Evolutionary conservation across 805 yeast species (phyloP).

Genomic region (Saturnispora saitoi): DNA sequence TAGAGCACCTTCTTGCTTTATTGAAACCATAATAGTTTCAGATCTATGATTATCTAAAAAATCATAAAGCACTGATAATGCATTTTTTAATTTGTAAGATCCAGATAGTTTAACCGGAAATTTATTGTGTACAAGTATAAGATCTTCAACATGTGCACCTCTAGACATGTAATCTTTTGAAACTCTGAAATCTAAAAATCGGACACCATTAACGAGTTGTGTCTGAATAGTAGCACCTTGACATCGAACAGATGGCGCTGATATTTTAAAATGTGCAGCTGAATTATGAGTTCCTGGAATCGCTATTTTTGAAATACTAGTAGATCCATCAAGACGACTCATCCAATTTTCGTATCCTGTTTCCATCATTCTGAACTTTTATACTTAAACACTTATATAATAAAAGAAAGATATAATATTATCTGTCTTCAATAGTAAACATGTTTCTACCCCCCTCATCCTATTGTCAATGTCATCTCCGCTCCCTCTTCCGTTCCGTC

Average conservation of each 20-base stretch:
- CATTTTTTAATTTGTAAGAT: slow-evolving; percentile 43
- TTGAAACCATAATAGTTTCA: slow-evolving; percentile 57
- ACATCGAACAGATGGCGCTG: slow-evolving; percentile 71
- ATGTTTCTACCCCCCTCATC: not conserved
- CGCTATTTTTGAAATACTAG: slow-evolving; percentile 43
- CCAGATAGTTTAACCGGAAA: slow-evolving; percentile 62
- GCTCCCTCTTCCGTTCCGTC: not conserved
- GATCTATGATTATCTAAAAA: slow-evolving; percentile 44
- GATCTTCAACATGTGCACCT: slow-evolving; percentile 37
- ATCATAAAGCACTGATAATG: slow-evolving; percentile 48
- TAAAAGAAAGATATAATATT: not conserved
- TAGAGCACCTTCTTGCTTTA: slow-evolving; percentile 63
- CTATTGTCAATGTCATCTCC: not conserved
- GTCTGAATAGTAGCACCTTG: slow-evolving; percentile 52
- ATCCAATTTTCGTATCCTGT: slow-evolving; percentile 37
- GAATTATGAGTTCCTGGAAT: slow-evolving; percentile 85
- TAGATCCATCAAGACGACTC: slow-evolving; percentile 36
- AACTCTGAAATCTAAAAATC: slow-evolving; percentile 62
- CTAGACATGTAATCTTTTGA: slow-evolving; percentile 45
- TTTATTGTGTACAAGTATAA: slow-evolving; percentile 66
- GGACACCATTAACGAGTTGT: slow-evolving; percentile 65
- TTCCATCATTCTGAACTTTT: not conserved
- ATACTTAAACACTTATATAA: not conserved
- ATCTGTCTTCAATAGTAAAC: not conserved
- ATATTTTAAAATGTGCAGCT: slow-evolving; percentile 55